Percentiles rank a stretch among this genome's conserved stretches.
phyloP scores from a whole-genome alignment of 2,329 filamentous ascomycete genomes.

The Colletotrichum agaves region DNA sequence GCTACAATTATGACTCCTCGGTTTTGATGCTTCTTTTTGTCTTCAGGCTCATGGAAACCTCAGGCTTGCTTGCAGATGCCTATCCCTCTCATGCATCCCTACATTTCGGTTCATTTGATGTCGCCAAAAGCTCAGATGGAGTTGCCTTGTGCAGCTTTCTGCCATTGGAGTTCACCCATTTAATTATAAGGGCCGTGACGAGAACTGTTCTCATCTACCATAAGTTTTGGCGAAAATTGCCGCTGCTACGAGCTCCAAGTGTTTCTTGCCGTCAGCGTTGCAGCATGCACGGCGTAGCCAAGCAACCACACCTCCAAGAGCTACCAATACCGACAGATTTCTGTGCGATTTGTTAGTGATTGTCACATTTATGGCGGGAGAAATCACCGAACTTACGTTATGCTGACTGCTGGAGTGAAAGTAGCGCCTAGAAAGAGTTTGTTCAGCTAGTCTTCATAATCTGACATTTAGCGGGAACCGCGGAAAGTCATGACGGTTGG shows the following conservation, averaged over 20 bases:
- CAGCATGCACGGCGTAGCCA: conserved; percentile 25
- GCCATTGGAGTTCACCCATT: conserved; percentile 10
- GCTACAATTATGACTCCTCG: no score
- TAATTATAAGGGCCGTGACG: background rate
- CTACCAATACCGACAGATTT: conserved; percentile 8
- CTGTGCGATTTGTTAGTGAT: background rate
- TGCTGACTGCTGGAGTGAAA: background rate
- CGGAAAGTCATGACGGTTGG: background rate
- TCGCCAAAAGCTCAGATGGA: no score
- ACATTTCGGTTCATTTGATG: no score
- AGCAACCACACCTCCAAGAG: conserved; percentile 4
- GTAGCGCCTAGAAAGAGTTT: conserved; percentile 5
- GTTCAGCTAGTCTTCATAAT: conserved; percentile 2
- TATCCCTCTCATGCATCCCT: background rate
- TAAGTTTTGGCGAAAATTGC: no score
- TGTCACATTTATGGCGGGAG: fast-evolving
- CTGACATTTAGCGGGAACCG: background rate
- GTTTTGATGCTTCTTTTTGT: no score
- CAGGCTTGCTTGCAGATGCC: no score
- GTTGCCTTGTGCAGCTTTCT: background rate
- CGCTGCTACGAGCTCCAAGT: no score
- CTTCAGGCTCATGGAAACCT: no score
- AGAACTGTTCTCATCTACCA: no score
- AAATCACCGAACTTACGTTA: background rate
- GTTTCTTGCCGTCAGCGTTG: conserved; percentile 14